phyloP scores from a whole-genome alignment of 192 early-diverging fungal genomes.

The Umbelopsis sp. region DNA sequence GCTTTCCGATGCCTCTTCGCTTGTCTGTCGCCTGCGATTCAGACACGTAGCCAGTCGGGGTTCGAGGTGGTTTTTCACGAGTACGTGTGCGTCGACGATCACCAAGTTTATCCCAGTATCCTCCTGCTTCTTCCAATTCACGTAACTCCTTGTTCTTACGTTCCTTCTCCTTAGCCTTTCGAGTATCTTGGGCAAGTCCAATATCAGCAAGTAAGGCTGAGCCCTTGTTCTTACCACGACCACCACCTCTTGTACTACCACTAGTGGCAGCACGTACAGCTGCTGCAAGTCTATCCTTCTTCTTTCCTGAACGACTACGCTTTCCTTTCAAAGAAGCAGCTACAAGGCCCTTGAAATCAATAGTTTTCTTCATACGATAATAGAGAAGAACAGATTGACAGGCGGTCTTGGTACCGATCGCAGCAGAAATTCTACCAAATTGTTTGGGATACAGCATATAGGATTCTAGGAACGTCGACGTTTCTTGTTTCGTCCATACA shows the following conservation, averaged over 20 bases:
- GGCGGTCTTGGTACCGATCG: constrained; percentile 63
- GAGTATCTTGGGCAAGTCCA: constrained; percentile 48
- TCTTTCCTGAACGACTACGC: constrained; percentile 50
- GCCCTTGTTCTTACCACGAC: constrained; percentile 36
- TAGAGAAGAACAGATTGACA: constrained; percentile 76
- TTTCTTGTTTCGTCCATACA: constrained; percentile 68
- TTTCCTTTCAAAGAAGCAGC: constrained; percentile 38
- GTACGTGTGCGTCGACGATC: constrained; percentile 16
- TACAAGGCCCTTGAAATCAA: constrained; percentile 69
- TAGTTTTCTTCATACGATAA: constrained; percentile 76
- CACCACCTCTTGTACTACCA: constrained; percentile 36
- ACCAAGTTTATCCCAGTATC: constrained; percentile 39
- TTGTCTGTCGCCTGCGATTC: constrained; percentile 32
- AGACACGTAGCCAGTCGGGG: constrained; percentile 10
- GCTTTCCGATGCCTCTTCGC: constrained; percentile 27
- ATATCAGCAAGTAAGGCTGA: constrained; percentile 54
- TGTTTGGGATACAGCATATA: constrained; percentile 75
- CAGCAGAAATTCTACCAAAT: constrained; percentile 72
- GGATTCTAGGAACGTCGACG: constrained; percentile 61
- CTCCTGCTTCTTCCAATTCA: constrained; percentile 46
- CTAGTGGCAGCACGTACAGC: constrained; percentile 41
- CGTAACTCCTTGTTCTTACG: constrained; percentile 48
- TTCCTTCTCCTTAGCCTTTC: constrained; percentile 43
- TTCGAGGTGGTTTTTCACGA: constrained; percentile 1
- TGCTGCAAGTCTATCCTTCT: constrained; percentile 40